These are phyloP conservation scores for Cryphonectria nitschkei DNA, from an alignment of 2,329 filamentous ascomycete genomes.

Conservation along the genomic window DNA sequence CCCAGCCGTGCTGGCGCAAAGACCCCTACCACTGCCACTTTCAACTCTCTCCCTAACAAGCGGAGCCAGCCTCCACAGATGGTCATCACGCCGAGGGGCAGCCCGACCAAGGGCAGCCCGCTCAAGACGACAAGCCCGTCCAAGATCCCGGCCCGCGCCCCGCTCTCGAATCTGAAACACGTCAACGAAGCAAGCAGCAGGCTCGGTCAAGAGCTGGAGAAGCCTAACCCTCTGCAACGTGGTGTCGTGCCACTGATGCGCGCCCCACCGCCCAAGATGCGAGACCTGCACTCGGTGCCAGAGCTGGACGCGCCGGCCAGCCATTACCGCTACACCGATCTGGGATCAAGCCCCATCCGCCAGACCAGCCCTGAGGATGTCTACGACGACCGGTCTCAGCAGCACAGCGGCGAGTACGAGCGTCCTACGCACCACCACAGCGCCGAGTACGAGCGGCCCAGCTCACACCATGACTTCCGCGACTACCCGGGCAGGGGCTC, in stretches of 20 bases:
- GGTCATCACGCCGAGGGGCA: slow-evolving; percentile 45
- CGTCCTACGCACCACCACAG: slow-evolving; percentile 37
- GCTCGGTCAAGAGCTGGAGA: slow-evolving; percentile 45
- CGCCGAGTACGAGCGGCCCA: slow-evolving; percentile 40
- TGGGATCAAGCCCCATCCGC: slow-evolving; percentile 60
- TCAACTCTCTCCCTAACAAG: slow-evolving; percentile 36
- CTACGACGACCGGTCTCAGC: slow-evolving; percentile 67
- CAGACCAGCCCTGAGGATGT: slow-evolving; percentile 78
- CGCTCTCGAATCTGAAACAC: slow-evolving; percentile 69
- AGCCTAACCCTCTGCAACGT: slow-evolving; percentile 45
- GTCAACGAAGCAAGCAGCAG: slow-evolving; percentile 84
- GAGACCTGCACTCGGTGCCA: slow-evolving; percentile 66
- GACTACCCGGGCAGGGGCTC: slow-evolving; percentile 38
- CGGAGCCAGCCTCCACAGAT: slow-evolving; percentile 37
- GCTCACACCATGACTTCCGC: slow-evolving; percentile 46
- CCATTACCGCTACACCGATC: slow-evolving; percentile 52
- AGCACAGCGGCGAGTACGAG: slow-evolving; percentile 37
- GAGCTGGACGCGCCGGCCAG: slow-evolving; percentile 56
- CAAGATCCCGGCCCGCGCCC: slow-evolving; percentile 71
- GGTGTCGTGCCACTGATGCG: slow-evolving; percentile 56
- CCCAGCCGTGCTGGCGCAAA: slow-evolving; percentile 51
- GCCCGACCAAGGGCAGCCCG: slow-evolving; percentile 68
- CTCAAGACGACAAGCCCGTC: slow-evolving; percentile 69
- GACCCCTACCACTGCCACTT: slow-evolving; percentile 55
- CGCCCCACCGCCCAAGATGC: slow-evolving; percentile 89